Evolutionary conservation across 2,329 filamentous ascomycete genomes (phyloP).

Genomic region (Xylariaceae sp.): DNA sequence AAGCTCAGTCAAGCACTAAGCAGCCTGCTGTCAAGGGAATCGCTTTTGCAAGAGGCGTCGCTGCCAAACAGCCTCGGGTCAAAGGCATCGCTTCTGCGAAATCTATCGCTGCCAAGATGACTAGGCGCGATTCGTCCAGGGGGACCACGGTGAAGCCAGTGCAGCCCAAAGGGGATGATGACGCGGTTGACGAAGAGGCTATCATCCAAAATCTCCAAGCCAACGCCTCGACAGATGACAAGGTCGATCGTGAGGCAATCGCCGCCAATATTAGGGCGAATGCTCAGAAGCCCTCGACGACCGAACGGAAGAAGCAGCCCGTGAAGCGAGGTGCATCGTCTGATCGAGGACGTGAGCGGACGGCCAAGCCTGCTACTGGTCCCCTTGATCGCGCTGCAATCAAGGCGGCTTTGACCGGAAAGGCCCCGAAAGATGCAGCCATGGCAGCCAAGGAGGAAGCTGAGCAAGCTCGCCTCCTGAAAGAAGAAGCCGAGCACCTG

Average conservation of each 20-base stretch:
- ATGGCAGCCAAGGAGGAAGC: not conserved
- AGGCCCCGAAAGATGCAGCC: not conserved
- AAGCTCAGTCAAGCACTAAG: not conserved
- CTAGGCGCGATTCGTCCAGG: not conserved
- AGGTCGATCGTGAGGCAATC: not conserved
- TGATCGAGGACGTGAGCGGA: constrained; percentile 1
- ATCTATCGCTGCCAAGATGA: not conserved
- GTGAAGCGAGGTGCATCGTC: not conserved
- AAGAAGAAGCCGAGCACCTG: not conserved
- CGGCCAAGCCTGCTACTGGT: not conserved
- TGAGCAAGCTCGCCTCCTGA: not conserved
- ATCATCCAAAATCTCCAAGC: not conserved
- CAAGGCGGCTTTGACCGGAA: not conserved
- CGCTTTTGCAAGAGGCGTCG: not conserved
- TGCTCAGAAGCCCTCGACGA: not conserved
- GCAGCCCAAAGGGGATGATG: not conserved
- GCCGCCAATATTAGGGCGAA: constrained; percentile 1
- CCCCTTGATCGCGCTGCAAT: not conserved
- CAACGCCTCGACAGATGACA: not conserved
- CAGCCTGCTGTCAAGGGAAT: not conserved
- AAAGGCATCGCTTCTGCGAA: not conserved
- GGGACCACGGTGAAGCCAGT: not conserved
- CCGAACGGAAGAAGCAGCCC: not conserved
- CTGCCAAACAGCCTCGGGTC: not conserved
- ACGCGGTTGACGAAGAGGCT: not conserved